Evolutionary conservation across 1,139 yeast species (phyloP).

Genomic region (Candida smagusa): DNA sequence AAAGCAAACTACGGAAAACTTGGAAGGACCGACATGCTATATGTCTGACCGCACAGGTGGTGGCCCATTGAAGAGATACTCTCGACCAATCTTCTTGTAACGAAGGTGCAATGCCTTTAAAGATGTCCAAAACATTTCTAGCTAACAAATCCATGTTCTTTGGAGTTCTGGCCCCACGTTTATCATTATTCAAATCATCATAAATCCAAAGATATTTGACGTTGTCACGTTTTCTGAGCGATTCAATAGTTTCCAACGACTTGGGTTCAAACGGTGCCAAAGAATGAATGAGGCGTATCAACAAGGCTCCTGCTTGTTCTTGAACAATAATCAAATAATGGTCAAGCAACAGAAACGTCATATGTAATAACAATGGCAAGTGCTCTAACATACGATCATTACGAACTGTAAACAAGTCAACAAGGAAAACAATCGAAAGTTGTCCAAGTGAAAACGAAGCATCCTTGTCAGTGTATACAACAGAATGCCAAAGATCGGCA

Average conservation of each 20-base stretch:
- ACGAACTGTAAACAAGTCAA: slow-evolving; percentile 68
- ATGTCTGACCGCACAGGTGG: slow-evolving; percentile 95
- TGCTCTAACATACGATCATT: slow-evolving; percentile 53
- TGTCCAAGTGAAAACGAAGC: slow-evolving; percentile 87
- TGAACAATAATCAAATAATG: slow-evolving; percentile 83
- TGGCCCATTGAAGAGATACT: slow-evolving; percentile 88
- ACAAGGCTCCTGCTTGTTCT: slow-evolving; percentile 75
- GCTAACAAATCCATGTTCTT: slow-evolving; percentile 80
- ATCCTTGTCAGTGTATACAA: slow-evolving; percentile 63
- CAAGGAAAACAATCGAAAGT: slow-evolving; percentile 76
- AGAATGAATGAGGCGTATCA: slow-evolving; percentile 70
- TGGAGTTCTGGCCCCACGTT: slow-evolving; percentile 83
- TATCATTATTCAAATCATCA: slow-evolving; percentile 77
- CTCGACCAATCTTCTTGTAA: slow-evolving; percentile 83
- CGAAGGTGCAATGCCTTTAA: slow-evolving; percentile 46
- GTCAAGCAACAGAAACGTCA: slow-evolving; percentile 75
- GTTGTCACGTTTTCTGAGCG: slow-evolving; percentile 48
- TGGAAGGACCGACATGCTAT: slow-evolving; percentile 96
- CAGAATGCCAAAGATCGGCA: slow-evolving; percentile 61
- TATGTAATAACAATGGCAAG: slow-evolving; percentile 78
- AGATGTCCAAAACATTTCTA: slow-evolving; percentile 58
- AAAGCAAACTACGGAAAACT: slow-evolving; percentile 75
- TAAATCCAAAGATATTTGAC: slow-evolving; percentile 66
- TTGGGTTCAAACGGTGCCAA: slow-evolving; percentile 55
- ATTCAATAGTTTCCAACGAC: slow-evolving; percentile 49